Conservation (phyloP, 1,139 yeast genomes). For the Saccharomyces hybrid region DNA sequence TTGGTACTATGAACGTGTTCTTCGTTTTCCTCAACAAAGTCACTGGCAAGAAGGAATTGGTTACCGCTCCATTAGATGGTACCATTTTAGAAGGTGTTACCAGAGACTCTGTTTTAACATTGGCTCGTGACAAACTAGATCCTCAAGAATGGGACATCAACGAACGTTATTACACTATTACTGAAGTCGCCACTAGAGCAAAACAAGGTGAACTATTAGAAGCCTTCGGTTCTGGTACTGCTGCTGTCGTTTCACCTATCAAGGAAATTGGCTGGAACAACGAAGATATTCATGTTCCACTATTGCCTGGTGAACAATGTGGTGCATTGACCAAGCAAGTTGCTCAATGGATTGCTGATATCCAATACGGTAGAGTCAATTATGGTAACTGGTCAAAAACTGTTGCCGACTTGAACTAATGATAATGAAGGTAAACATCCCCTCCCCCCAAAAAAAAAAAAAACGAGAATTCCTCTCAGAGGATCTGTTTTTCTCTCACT, state of each 20-base stretch:
- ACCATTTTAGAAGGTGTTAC: conserved; percentile 94
- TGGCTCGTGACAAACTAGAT: conserved; percentile 66
- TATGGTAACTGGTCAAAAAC: conserved; percentile 38
- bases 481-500: neutral
- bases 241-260: conserved; percentile 91
- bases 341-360: conserved; percentile 73
- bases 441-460: neutral
- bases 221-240: conserved; percentile 95
- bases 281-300: conserved; percentile 62
- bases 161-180: conserved; percentile 75
- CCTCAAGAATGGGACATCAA: conserved; percentile 65
- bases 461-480: neutral
- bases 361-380: conserved; percentile 78
- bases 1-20: conserved; percentile 93
- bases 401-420: conserved; percentile 16
- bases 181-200: conserved; percentile 70
- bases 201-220: conserved; percentile 75
- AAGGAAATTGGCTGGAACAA: conserved; percentile 75
- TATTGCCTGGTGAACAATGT: conserved; percentile 61
- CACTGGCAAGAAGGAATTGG: conserved; percentile 80
- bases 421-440: neutral
- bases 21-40: conserved; percentile 61
- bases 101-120: conserved; percentile 71
- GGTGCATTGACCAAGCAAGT: conserved; percentile 72
- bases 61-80: conserved; percentile 92